Base-by-base conservation (phyloP, 2,329 filamentous ascomycete genomes). In the Ceratocystis albifundus region DNA sequence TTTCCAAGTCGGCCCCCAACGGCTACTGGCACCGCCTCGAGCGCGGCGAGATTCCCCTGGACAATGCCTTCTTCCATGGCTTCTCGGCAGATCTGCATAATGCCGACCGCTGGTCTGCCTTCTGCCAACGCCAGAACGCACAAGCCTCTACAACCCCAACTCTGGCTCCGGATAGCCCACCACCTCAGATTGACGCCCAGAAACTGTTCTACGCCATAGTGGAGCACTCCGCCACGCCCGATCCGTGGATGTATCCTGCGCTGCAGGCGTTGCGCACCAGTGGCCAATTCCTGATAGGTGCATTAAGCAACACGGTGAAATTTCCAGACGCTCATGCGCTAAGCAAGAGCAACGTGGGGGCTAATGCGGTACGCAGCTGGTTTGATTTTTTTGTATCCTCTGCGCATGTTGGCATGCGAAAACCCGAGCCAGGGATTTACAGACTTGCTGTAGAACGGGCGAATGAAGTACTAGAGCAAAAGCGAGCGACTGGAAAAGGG, bases 131-230 rank as follows among this genome's bases (percentile, higher is more conserved):
- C 36, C 48, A 53, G 57, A 71, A 72, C 36, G 78, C 80, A 67
- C 76, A 75, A 66, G 72, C 72, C 17, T 15, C 17, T 28, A 12
- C 30, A 3, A 8, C 62, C 46, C 28, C 2, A 15, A 44, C 4
- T n/a, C 41, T 10, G 15, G 44, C 57, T 20, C 45, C 10, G 22
- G 55, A 20, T 70, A 76, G 80, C 0, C 88, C 89, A 1, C 80
- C 85, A 0, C 93, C 93, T 0, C 75, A 79, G 1, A 81, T 97
- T 59, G 87, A 97, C 72, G 88, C 84, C 15, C 85, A 90, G 73
- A 84, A 78, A 76, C 79, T 99, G 32, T 96, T 96, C 78, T 88
- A 89, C 82, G 83, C 88, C 71, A 97, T 97, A 92, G 96, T 97
- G 90, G 76, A 80, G 3, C 76, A 81, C 12, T 86, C 88, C 10